Evolutionary conservation across 2,329 filamentous ascomycete species (phyloP).

Genomic region (Calonectria pseudoturangicola): DNA sequence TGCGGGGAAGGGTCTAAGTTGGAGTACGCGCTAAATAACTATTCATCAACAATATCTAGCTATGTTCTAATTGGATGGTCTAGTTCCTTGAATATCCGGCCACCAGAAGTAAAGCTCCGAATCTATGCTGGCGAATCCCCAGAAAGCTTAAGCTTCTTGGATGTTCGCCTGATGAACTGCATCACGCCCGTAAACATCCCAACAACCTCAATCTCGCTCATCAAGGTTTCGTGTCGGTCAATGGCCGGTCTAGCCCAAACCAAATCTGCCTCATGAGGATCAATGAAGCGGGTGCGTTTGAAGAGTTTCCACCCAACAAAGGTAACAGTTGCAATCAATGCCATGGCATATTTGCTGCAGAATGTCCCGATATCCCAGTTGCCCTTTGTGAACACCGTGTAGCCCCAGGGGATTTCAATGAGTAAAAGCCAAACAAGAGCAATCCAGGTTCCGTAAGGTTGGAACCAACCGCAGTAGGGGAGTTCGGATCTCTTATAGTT

Average conservation of each 20-base stretch:
- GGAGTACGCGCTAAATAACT: no score
- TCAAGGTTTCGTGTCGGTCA: neutral
- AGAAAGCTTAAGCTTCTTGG: neutral
- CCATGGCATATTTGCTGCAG: neutral
- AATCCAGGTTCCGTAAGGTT: constrained; percentile 30
- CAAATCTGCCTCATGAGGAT: neutral
- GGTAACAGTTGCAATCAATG: neutral
- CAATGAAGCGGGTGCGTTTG: neutral
- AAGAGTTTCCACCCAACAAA: neutral
- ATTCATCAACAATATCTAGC: no score
- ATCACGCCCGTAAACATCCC: neutral
- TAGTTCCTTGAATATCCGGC: neutral
- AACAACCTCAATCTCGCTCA: constrained; percentile 2
- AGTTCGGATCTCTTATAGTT: constrained; percentile 3
- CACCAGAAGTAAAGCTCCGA: no score
- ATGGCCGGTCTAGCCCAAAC: neutral
- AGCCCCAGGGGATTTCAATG: neutral
- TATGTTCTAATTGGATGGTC: no score
- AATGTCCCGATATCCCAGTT: neutral
- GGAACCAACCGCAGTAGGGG: constrained; percentile 28
- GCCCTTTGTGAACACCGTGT: neutral
- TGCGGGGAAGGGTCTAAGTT: no score
- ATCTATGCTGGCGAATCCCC: neutral
- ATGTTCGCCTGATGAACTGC: neutral
- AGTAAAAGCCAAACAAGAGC: neutral